phyloP scores from a whole-genome alignment of 1,284 basidiomycete species.

The Cystobasidium sp. region DNA sequence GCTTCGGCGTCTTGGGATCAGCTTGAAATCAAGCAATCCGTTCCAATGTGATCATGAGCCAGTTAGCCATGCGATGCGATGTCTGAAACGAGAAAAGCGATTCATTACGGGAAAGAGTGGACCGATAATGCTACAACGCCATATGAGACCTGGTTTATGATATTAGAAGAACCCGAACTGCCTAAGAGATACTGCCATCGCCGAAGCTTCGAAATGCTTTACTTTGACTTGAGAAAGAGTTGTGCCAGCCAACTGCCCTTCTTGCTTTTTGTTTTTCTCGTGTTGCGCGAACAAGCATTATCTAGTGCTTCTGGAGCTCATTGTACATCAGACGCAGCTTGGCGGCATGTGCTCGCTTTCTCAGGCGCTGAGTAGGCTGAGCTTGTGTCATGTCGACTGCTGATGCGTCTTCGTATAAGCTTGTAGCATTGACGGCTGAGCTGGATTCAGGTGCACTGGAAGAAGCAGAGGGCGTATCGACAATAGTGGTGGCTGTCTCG shows the following conservation, averaged over 20 bases:
- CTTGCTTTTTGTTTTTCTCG: neutral
- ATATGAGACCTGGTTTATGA: too few relatives aligned
- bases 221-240: neutral
- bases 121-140: slow-evolving; percentile 26
- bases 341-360: slow-evolving; percentile 18
- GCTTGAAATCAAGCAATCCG: too few relatives aligned
- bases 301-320: slow-evolving; percentile 9
- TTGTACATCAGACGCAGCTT: slow-evolving; percentile 20
- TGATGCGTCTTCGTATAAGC: slow-evolving; percentile 18
- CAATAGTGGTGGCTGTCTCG: neutral
- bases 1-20: too few relatives aligned
- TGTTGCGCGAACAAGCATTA: neutral
- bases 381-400: slow-evolving; percentile 10
- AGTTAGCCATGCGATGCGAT: too few relatives aligned
- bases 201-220: neutral
- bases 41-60: too few relatives aligned
- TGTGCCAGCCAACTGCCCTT: slow-evolving; percentile 8
- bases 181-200: neutral
- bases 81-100: neutral
- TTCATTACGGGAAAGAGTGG: slow-evolving; percentile 15
- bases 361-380: slow-evolving; percentile 13
- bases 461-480: neutral
- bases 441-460: neutral
- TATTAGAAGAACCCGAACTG: neutral
- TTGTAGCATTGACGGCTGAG: neutral